A percentile compares a stretch with the other conserved stretches of the same genome.
Evolutionary conservation across 129 eudicot genomes (phyloP).

Genomic region (Lactuca sativa): DNA sequence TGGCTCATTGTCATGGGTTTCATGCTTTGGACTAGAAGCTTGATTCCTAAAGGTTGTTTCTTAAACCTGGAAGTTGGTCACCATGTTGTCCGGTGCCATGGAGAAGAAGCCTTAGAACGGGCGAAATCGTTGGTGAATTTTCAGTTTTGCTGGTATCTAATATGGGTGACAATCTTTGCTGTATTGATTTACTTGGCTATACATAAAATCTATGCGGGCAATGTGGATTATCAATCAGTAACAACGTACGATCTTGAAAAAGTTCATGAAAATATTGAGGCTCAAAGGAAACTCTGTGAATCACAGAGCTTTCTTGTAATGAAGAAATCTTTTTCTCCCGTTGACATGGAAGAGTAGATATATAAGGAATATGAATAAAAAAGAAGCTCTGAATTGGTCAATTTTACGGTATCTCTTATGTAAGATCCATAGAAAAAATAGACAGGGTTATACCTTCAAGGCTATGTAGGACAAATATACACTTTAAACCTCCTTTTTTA

Average conservation of each 20-base stretch:
- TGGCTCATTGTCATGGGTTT: slow-evolving; percentile 92
- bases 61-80: slow-evolving; percentile 83
- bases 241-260: slow-evolving; percentile 31
- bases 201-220: slow-evolving; percentile 36
- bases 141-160: slow-evolving; percentile 77
- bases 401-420: too few relatives aligned
- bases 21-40: slow-evolving; percentile 72
- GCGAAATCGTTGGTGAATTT: slow-evolving; percentile 82
- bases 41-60: slow-evolving; percentile 83
- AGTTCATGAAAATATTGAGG: slow-evolving; percentile 55
- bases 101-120: slow-evolving; percentile 22
- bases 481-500: too few relatives aligned
- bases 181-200: slow-evolving; percentile 47
- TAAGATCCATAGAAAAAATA: not conserved
- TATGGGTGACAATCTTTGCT: slow-evolving; percentile 48
- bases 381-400: too few relatives aligned
- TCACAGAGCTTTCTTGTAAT: slow-evolving; percentile 28
- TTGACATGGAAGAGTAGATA: slow-evolving; percentile 65
- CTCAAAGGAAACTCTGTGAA: slow-evolving; percentile 45
- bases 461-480: too few relatives aligned
- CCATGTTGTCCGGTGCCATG: slow-evolving; percentile 65
- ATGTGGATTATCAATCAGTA: slow-evolving; percentile 48
- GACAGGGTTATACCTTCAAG: too few relatives aligned
- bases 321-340: slow-evolving; percentile 37
- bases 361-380: not conserved